Percentiles rank a stretch among this genome's conserved stretches.
These are phyloP conservation scores for Stipa capillata DNA, from an alignment of 176 grass and related monocot genomes.

Conservation along the genomic window DNA sequence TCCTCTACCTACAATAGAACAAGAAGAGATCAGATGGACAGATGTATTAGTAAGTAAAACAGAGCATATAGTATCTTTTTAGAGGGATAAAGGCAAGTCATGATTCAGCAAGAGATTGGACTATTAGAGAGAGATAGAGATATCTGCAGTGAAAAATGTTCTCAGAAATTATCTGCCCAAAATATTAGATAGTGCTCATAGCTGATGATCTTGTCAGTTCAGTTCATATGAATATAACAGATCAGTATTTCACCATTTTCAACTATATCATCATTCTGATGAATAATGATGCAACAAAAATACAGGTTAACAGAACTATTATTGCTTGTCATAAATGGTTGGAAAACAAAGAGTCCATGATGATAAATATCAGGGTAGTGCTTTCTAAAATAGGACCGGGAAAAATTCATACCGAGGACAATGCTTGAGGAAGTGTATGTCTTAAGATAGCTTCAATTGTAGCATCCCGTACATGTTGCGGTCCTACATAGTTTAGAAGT, in stretches of 20 bases:
- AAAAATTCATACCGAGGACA: constrained; percentile 56
- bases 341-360: background rate
- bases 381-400: background rate
- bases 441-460: constrained; percentile 84
- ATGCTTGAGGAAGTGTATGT: constrained; percentile 80
- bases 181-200: background rate
- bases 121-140: background rate
- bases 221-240: background rate
- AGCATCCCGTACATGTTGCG: constrained; percentile 50
- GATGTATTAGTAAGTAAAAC: background rate
- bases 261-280: background rate
- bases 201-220: background rate
- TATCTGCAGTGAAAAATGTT: background rate
- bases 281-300: background rate
- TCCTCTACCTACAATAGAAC: constrained; percentile 56
- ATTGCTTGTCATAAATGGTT: background rate
- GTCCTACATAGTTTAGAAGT: constrained; percentile 72
- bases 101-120: constrained; percentile 5
- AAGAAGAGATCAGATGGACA: constrained; percentile 1
- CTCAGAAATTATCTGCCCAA: background rate
- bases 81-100: background rate
- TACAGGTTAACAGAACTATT: background rate
- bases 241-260: background rate
- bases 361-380: background rate
- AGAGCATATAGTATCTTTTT: background rate